A percentile compares a stretch with the other conserved stretches of the same genome.
Evolutionary conservation across 192 early-diverging fungal genomes (phyloP).

Genomic region (Funneliformis mosseae): DNA sequence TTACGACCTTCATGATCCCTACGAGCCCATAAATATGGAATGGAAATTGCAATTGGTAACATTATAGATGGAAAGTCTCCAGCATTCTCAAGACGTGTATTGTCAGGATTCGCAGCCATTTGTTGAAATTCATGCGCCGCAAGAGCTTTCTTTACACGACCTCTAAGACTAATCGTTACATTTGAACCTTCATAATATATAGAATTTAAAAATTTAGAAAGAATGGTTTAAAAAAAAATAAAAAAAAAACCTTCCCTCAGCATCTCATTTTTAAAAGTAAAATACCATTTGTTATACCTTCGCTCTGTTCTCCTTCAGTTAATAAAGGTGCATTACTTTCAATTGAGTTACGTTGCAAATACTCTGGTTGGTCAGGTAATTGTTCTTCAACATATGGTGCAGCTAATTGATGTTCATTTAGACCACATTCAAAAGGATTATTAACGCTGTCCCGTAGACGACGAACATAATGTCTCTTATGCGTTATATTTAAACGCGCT

Average conservation of each 20-base stretch:
- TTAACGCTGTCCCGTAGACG: background rate
- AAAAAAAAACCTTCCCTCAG: no score
- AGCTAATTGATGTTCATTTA: background rate
- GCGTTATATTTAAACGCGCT: background rate
- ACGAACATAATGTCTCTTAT: background rate
- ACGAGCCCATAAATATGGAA: conserved; percentile 37
- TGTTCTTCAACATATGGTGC: conserved; percentile 29
- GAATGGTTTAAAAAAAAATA: no score
- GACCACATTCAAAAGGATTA: background rate
- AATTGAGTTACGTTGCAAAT: background rate
- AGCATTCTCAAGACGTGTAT: background rate
- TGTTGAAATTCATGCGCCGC: background rate
- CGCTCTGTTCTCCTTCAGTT: background rate
- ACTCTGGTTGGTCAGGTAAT: conserved; percentile 11
- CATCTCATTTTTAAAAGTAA: no score
- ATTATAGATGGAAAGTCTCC: background rate
- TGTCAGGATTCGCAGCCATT: background rate
- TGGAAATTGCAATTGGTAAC: conserved; percentile 24
- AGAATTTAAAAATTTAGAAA: background rate
- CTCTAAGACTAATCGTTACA: background rate
- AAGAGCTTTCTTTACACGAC: background rate
- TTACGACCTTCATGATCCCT: conserved; percentile 41
- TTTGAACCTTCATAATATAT: background rate
- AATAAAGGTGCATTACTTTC: background rate
- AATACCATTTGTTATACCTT: background rate